Percentiles rank a stretch among this genome's conserved stretches.
phyloP scores from a whole-genome alignment of 768 basidiomycete genomes.

The Lyophyllum atratum region DNA sequence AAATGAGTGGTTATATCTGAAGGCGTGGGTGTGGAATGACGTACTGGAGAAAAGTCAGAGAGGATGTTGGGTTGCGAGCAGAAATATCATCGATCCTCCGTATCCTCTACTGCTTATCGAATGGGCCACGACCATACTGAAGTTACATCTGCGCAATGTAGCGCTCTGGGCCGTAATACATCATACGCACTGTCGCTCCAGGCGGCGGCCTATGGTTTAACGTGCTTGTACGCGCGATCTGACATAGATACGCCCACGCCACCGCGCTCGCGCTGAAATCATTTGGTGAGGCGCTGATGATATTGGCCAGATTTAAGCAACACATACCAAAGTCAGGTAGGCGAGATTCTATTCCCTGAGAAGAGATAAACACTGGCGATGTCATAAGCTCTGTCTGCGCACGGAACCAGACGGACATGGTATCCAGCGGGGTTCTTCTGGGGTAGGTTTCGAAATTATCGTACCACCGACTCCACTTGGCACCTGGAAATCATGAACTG shows the following conservation, averaged over 20 bases:
- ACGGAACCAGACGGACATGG: neutral
- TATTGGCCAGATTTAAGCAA: too few relatives aligned
- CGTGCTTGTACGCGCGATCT: too few relatives aligned
- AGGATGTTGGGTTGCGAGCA: neutral
- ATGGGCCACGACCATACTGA: too few relatives aligned
- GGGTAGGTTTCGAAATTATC: neutral
- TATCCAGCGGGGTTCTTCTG: neutral
- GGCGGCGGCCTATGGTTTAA: too few relatives aligned
- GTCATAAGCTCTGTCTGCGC: neutral
- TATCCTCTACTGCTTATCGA: too few relatives aligned
- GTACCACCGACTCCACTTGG: neutral
- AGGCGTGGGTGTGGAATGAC: neutral
- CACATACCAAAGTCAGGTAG: neutral
- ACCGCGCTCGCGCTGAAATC: too few relatives aligned
- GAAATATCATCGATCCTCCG: neutral
- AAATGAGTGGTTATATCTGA: neutral
- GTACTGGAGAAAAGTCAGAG: neutral
- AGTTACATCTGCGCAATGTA: too few relatives aligned
- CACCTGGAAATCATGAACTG: neutral
- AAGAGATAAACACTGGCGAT: neutral
- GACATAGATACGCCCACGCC: too few relatives aligned
- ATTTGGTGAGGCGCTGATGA: too few relatives aligned
- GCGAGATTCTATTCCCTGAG: too few relatives aligned
- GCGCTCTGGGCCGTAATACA: too few relatives aligned
- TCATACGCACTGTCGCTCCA: too few relatives aligned